Conservation (phyloP, 352 stramenopile species). For the Phytophthora uliginosa region DNA sequence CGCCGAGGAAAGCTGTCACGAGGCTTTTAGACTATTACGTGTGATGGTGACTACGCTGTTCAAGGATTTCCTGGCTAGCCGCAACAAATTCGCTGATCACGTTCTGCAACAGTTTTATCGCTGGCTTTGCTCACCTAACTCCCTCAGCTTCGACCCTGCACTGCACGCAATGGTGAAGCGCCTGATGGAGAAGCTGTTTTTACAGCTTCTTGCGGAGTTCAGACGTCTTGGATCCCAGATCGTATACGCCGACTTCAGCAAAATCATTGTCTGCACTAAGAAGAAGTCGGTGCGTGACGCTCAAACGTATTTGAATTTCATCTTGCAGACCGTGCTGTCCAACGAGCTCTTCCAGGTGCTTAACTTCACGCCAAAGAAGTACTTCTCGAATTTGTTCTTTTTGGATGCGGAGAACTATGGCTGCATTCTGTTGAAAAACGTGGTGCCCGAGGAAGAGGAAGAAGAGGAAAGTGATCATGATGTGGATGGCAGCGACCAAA, state of each 20-base stretch:
- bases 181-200: slow-evolving; percentile 96
- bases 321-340: slow-evolving; percentile 92
- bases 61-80: slow-evolving; percentile 92
- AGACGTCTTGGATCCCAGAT: slow-evolving; percentile 95
- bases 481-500: slow-evolving; percentile 33
- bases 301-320: slow-evolving; percentile 96
- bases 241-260: slow-evolving; percentile 91
- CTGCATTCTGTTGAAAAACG: slow-evolving; percentile 84
- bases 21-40: slow-evolving; percentile 94
- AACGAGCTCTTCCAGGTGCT: slow-evolving; percentile 90
- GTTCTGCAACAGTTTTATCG: slow-evolving; percentile 98
- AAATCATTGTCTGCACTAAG: slow-evolving; percentile 77
- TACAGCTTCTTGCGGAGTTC: slow-evolving; percentile 95
- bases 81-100: slow-evolving; percentile 95
- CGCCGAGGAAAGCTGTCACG: slow-evolving; percentile 92
- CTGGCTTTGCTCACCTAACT: slow-evolving; percentile 93
- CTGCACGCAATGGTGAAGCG: slow-evolving; percentile 95
- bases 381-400: slow-evolving; percentile 95
- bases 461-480: slow-evolving; percentile 36
- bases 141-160: slow-evolving; percentile 95
- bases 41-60: slow-evolving; percentile 95
- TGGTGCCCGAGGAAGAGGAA: slow-evolving; percentile 36
- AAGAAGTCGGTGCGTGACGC: slow-evolving; percentile 86
- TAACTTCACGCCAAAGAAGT: slow-evolving; percentile 80
- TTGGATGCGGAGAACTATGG: slow-evolving; percentile 98